phyloP scores from a whole-genome alignment of 2,329 filamentous ascomycete species.

The Orbilia quercus region DNA sequence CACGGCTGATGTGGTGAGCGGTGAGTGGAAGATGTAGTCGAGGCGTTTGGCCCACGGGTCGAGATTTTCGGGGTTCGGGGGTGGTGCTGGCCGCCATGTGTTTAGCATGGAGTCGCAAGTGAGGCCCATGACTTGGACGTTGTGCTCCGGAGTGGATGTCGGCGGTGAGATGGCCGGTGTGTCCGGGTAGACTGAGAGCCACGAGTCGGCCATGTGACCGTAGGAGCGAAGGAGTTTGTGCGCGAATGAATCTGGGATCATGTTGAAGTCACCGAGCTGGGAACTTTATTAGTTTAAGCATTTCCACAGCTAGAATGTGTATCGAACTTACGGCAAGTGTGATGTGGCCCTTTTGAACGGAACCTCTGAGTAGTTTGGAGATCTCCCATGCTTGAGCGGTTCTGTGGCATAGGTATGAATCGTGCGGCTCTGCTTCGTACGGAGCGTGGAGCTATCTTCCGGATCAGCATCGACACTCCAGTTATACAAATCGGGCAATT shows the following conservation, averaged over 20 bases:
- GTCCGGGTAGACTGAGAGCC: conserved; percentile 84
- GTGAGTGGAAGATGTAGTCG: conserved; percentile 82
- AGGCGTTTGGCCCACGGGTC: conserved; percentile 85
- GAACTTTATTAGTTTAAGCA: background rate
- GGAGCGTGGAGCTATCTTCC: conserved; percentile 76
- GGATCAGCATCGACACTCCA: background rate
- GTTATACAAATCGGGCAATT: conserved; percentile 6
- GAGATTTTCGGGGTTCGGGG: conserved; percentile 73
- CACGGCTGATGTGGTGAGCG: conserved; percentile 66
- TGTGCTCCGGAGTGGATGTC: conserved; percentile 80
- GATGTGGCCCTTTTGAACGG: conserved; percentile 81
- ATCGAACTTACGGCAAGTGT: conserved; percentile 71
- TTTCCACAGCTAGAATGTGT: background rate
- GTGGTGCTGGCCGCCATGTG: conserved; percentile 87
- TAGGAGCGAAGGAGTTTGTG: conserved; percentile 84
- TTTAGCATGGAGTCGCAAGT: conserved; percentile 89
- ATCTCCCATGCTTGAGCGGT: conserved; percentile 96
- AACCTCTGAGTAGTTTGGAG: conserved; percentile 84
- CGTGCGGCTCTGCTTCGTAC: conserved; percentile 77
- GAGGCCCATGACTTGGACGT: conserved; percentile 76
- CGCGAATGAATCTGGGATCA: conserved; percentile 86
- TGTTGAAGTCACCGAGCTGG: conserved; percentile 89
- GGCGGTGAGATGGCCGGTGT: conserved; percentile 81
- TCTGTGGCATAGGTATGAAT: conserved; percentile 90
- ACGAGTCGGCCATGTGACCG: conserved; percentile 81